Percentiles rank a stretch among this genome's conserved stretches.
phyloP scores from a whole-genome alignment of 164 flowering plant species.

The Echeveria elegans region DNA sequence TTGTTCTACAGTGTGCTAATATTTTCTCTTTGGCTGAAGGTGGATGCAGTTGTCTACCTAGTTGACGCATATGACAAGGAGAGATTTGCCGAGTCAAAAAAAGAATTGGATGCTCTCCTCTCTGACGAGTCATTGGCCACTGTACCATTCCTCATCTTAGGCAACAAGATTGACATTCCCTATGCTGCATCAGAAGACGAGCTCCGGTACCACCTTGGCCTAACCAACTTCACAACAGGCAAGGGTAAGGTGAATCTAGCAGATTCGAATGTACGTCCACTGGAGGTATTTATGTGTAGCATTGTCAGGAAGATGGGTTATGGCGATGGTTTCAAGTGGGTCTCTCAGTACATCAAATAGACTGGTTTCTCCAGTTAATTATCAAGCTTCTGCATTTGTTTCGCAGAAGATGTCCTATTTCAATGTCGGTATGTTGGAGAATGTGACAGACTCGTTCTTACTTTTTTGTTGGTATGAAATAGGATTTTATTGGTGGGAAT shows the following conservation, averaged over 20 bases:
- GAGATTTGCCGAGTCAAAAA: constrained; percentile 47
- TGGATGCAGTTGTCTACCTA: constrained; percentile 46
- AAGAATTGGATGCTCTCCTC: constrained; percentile 49
- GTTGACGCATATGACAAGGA: constrained; percentile 53
- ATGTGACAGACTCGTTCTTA: neutral
- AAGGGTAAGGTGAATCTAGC: constrained; percentile 36
- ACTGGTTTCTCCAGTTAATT: neutral
- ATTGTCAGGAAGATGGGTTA: constrained; percentile 44
- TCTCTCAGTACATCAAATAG: constrained; percentile 45
- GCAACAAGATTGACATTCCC: constrained; percentile 52
- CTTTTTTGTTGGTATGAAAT: constrained; percentile 4
- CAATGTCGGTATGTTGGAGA: neutral
- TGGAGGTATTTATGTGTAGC: constrained; percentile 52
- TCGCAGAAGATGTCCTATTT: neutral
- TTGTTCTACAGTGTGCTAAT: no score
- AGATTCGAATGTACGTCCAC: constrained; percentile 35
- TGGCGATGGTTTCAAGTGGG: constrained; percentile 50
- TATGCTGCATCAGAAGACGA: constrained; percentile 57
- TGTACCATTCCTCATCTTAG: constrained; percentile 42
- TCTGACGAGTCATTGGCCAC: constrained; percentile 41
- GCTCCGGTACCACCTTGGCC: constrained; percentile 42
- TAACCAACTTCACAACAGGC: constrained; percentile 40
- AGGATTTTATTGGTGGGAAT: neutral
- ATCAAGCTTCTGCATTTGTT: neutral
- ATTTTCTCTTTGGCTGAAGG: constrained; percentile 18